phyloP scores from a whole-genome alignment of 2,329 filamentous ascomycete species.

The Colletotrichum agaves region DNA sequence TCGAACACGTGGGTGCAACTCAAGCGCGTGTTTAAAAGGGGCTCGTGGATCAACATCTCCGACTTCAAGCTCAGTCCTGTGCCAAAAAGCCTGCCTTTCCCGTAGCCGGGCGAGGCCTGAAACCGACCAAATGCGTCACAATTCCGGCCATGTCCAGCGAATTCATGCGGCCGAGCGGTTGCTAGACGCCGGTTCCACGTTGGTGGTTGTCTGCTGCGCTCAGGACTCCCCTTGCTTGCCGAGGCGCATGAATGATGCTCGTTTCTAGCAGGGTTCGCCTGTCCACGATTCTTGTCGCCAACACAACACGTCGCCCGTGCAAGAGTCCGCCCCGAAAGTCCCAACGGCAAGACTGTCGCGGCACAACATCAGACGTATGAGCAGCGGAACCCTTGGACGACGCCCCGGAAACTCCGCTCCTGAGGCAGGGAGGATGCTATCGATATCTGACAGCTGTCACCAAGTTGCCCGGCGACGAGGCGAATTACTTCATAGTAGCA shows the following conservation, averaged over 20 bases:
- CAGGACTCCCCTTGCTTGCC: constrained; percentile 13
- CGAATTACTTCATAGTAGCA: too few relatives aligned
- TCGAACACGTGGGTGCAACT: constrained; percentile 4
- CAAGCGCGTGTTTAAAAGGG: background rate
- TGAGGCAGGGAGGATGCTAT: constrained; percentile 35
- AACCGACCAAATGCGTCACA: constrained; percentile 25
- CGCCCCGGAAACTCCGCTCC: background rate
- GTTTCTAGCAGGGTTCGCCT: constrained; percentile 32
- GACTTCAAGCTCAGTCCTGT: background rate
- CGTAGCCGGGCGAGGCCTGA: constrained; percentile 17
- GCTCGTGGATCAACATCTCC: background rate
- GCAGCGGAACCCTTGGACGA: constrained; percentile 26
- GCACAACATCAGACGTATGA: constrained; percentile 29
- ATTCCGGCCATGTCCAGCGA: constrained; percentile 6
- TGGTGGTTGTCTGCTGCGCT: constrained; percentile 6
- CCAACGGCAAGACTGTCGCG: constrained; percentile 17
- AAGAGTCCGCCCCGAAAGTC: background rate
- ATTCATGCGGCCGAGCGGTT: constrained; percentile 34
- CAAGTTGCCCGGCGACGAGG: constrained; percentile 23
- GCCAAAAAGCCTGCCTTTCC: background rate
- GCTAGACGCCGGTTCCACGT: constrained; percentile 28
- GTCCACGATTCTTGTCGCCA: constrained; percentile 9
- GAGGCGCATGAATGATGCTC: constrained; percentile 34
- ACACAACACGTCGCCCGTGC: constrained; percentile 2
- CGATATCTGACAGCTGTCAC: constrained; percentile 31